Percentiles rank a stretch among this genome's conserved stretches.
Conservation (phyloP, 164 flowering plant species). For the Litsea cubeba region DNA sequence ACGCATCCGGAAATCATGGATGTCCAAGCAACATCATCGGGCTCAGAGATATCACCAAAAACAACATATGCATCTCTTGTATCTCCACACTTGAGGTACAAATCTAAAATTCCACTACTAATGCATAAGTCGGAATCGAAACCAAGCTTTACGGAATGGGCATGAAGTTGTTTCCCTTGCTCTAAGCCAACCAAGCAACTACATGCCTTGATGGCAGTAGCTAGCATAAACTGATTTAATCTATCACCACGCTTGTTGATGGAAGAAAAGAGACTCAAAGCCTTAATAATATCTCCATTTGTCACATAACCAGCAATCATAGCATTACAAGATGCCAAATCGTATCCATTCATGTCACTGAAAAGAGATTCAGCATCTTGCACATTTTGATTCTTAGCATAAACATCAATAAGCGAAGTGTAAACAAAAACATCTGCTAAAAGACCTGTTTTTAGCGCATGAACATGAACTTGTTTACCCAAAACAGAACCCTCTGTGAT, state of each 20-base stretch:
- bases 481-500: constrained; percentile 23
- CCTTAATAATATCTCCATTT: constrained; percentile 28
- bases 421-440: constrained; percentile 36
- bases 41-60: constrained; percentile 30
- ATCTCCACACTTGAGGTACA: constrained; percentile 54
- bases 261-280: constrained; percentile 32
- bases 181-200: constrained; percentile 27
- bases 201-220: constrained; percentile 48
- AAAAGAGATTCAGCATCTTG: constrained; percentile 41
- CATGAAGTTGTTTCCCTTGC: constrained; percentile 54
- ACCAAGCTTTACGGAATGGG: constrained; percentile 30
- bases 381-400: constrained; percentile 40
- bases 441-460: constrained; percentile 36
- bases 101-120: constrained; percentile 39
- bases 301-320: constrained; percentile 47
- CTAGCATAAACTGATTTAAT: constrained; percentile 36
- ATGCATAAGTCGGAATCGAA: constrained; percentile 39
- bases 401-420: constrained; percentile 49
- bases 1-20: constrained; percentile 54
- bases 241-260: constrained; percentile 32
- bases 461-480: constrained; percentile 45
- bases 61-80: constrained; percentile 30
- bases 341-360: constrained; percentile 18
- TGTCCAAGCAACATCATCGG: constrained; percentile 57
- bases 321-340: constrained; percentile 50